Evolutionary conservation across 768 basidiomycete species (phyloP).

Genomic region (Vararia minispora): DNA sequence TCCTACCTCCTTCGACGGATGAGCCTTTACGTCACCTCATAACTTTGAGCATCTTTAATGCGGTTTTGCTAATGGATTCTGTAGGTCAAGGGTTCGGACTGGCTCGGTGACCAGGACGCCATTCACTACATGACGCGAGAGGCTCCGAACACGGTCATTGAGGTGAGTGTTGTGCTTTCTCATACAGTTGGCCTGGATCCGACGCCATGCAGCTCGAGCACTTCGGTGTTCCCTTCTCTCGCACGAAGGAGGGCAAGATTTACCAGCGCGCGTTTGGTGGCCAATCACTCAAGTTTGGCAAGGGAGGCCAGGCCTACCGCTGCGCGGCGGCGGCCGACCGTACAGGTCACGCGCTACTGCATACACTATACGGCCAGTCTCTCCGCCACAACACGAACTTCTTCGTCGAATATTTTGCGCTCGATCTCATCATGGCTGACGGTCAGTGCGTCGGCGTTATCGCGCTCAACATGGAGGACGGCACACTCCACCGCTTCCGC

Average conservation of each 20-base stretch:
- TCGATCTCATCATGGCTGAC: constrained; percentile 96
- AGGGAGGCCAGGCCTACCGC: constrained; percentile 98
- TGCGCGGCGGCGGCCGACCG: constrained; percentile 98
- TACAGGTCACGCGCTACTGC: constrained; percentile 95
- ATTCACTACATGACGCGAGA: constrained; percentile 99
- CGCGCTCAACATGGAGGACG: constrained; percentile 99
- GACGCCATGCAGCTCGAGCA: constrained; percentile 73
- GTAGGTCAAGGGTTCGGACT: constrained; percentile 97
- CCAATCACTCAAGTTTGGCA: constrained; percentile 92
- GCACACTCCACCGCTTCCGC: constrained; percentile 96
- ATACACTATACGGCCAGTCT: constrained; percentile 98
- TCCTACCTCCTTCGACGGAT: no score
- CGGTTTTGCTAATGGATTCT: constrained; percentile 11
- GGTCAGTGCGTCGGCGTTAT: constrained; percentile 99
- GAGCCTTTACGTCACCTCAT: constrained; percentile 1
- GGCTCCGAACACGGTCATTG: constrained; percentile 87
- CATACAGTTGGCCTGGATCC: neutral
- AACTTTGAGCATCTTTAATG: neutral
- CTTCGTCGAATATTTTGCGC: constrained; percentile 99
- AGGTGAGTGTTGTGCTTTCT: constrained; percentile 35
- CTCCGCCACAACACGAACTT: constrained; percentile 99
- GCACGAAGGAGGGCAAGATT: constrained; percentile 97
- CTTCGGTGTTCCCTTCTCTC: constrained; percentile 96
- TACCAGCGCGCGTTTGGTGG: constrained; percentile 99
- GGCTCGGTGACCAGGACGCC: constrained; percentile 99